These are phyloP conservation scores for Pseudozyma sp. DNA, from an alignment of 1,284 basidiomycete genomes.

Conservation along the genomic window DNA sequence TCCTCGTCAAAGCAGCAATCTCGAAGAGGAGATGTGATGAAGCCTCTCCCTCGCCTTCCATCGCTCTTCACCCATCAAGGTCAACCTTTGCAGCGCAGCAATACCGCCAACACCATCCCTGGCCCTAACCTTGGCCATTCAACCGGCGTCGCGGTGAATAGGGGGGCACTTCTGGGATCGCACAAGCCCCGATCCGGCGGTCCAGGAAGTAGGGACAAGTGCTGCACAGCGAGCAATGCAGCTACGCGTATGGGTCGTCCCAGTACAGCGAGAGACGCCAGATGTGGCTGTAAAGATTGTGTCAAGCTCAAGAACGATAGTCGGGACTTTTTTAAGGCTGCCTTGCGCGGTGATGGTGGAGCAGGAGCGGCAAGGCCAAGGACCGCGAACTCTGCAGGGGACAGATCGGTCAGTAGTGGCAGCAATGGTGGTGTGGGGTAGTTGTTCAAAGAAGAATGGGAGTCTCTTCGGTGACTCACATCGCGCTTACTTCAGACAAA, in stretches of 20 bases:
- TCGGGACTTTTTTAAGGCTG: not conserved
- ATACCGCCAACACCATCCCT: not conserved
- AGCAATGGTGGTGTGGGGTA: no score
- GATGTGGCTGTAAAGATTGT: not conserved
- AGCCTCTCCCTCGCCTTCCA: conserved; percentile 22
- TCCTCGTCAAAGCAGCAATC: not conserved
- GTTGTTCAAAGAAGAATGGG: no score
- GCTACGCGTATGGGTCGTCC: not conserved
- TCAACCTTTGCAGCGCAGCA: conserved; percentile 10
- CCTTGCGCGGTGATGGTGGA: not conserved
- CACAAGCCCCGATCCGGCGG: conserved; percentile 3
- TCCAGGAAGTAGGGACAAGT: not conserved
- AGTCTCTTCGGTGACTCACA: no score
- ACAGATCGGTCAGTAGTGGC: no score
- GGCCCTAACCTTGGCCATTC: not conserved
- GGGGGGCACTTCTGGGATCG: conserved; percentile 4
- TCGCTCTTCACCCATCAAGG: not conserved
- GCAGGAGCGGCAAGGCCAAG: not conserved
- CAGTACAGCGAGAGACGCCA: not conserved
- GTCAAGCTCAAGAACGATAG: not conserved
- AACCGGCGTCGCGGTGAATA: not conserved
- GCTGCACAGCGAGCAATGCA: not conserved
- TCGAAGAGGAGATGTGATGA: conserved; percentile 7
- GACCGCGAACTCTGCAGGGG: no score
- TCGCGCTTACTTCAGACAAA: no score